Evolutionary conservation across 1,284 basidiomycete genomes (phyloP), one percentile per base, ranked within the genome.

Genomic region (Ceratobasidium sp.): DNA sequence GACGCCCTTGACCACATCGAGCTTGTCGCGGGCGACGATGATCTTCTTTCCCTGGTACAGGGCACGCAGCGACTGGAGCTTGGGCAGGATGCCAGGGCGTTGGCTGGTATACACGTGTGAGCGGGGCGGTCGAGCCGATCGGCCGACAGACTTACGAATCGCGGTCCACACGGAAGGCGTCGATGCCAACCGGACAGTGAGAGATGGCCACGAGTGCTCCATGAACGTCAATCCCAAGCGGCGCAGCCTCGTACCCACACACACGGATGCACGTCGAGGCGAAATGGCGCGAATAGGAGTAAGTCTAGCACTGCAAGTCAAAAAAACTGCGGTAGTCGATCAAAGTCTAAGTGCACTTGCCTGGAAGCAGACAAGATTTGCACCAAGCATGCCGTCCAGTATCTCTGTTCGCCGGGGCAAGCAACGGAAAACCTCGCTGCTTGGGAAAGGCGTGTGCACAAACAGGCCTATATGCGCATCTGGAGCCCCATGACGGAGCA

Each of bases 41-140:
- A 99, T 98, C 87, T 98, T 98, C 86, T 98, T 98, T 77, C 93
- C 95, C 77, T 93, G 90, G 82, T 99, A 99, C 57, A 98, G 83
- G 41, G 90, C 85, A 45, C 89, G 85, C 0, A 99, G 86, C 0
- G 94, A 91, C 73, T 93, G 90, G 41, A 97, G 85, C 82, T 98
- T 98, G 28, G 96, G 96, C 74, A 88, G 82, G 72, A 99, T 92
- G 4, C 93, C 95, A 0, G 93, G 89, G 2, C 90, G 85, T 64
- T 89, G 84, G 34, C 90, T 92, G 73, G 64, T n/a, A 39, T 12
- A 52, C 34, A 64, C 34, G 26, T 36, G 45, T 59, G 74, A 52
- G 28, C n/a, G 9, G 9, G 30, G 34, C 34, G 34, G 32, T 12
- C n/a, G 28, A 74, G 23, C 48, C 60, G 26, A 55, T 61, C 60